These are phyloP conservation scores for Pelargonium cotyledonis DNA, from an alignment of 441 rosid genomes.

Conservation along the genomic window DNA sequence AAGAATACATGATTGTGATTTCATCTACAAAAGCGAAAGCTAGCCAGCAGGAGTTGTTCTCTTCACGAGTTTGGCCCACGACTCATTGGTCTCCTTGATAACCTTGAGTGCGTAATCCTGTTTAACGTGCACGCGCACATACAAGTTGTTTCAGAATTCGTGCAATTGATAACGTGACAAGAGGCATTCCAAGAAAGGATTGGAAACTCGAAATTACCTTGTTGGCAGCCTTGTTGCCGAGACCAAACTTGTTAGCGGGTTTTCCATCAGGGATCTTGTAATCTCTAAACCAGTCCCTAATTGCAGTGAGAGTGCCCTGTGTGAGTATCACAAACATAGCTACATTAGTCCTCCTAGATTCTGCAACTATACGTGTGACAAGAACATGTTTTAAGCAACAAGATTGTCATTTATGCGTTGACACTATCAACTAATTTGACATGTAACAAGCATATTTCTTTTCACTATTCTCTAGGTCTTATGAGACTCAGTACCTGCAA, in stretches of 20 bases:
- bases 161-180: background rate
- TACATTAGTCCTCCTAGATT: slow-evolving; percentile 13
- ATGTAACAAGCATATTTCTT: too few species aligned
- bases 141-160: background rate
- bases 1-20: background rate
- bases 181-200: background rate
- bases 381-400: too few species aligned
- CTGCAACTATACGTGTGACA: too few species aligned
- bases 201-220: slow-evolving; percentile 41
- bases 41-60: slow-evolving; percentile 67
- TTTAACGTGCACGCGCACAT: background rate
- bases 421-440: too few species aligned
- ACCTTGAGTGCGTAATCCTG: slow-evolving; percentile 86
- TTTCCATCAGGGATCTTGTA: slow-evolving; percentile 94
- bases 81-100: slow-evolving; percentile 71
- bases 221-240: slow-evolving; percentile 81
- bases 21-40: slow-evolving; percentile 47
- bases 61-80: slow-evolving; percentile 82
- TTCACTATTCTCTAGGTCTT: too few species aligned
- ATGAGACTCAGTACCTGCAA: too few species aligned
- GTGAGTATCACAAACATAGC: background rate
- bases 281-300: slow-evolving; percentile 92
- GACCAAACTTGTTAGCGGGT: slow-evolving; percentile 93
- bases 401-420: too few species aligned
- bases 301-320: slow-evolving; percentile 81